These are phyloP conservation scores for Westerdykella sp. DNA, from an alignment of 2,329 filamentous ascomycete species.

Conservation along the genomic window DNA sequence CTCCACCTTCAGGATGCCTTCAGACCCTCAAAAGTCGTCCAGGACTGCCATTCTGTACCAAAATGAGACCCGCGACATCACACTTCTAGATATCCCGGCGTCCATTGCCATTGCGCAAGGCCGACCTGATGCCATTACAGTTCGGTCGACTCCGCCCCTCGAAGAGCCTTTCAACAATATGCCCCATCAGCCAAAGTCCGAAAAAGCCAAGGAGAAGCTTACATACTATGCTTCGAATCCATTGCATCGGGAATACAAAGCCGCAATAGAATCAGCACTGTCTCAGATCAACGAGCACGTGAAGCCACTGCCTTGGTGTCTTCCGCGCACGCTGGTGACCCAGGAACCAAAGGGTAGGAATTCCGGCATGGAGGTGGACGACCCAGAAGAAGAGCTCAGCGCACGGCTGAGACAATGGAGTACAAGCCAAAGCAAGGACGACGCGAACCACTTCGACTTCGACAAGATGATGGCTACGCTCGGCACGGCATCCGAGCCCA, in stretches of 20 bases:
- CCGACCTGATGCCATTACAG: slow-evolving; percentile 38
- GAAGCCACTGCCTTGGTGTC: slow-evolving; percentile 18
- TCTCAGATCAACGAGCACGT: slow-evolving; percentile 23
- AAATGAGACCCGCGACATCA: slow-evolving; percentile 45
- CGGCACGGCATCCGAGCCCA: slow-evolving; percentile 15
- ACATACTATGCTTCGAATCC: slow-evolving; percentile 21
- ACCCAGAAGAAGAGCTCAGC: slow-evolving; percentile 26
- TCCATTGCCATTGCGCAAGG: slow-evolving; percentile 64
- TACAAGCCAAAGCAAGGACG: slow-evolving; percentile 17
- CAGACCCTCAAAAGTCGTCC: neutral
- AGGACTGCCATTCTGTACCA: slow-evolving; percentile 47
- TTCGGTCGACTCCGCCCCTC: slow-evolving; percentile 44
- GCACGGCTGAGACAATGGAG: slow-evolving; percentile 26
- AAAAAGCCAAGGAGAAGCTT: slow-evolving; percentile 40
- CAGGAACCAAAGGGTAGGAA: slow-evolving; percentile 12
- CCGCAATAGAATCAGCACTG: slow-evolving; percentile 38
- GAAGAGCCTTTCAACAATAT: slow-evolving; percentile 45
- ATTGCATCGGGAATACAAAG: slow-evolving; percentile 35
- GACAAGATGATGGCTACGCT: slow-evolving; percentile 33
- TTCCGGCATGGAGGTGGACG: slow-evolving; percentile 13
- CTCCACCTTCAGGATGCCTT: neutral
- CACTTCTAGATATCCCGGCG: slow-evolving; percentile 62
- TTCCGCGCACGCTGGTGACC: slow-evolving; percentile 17
- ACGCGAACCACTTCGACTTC: slow-evolving; percentile 20
- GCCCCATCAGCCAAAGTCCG: slow-evolving; percentile 50